Evolutionary conservation across 371 early-diverging fungal genomes (phyloP).

Genomic region (Mucor mucedo): DNA sequence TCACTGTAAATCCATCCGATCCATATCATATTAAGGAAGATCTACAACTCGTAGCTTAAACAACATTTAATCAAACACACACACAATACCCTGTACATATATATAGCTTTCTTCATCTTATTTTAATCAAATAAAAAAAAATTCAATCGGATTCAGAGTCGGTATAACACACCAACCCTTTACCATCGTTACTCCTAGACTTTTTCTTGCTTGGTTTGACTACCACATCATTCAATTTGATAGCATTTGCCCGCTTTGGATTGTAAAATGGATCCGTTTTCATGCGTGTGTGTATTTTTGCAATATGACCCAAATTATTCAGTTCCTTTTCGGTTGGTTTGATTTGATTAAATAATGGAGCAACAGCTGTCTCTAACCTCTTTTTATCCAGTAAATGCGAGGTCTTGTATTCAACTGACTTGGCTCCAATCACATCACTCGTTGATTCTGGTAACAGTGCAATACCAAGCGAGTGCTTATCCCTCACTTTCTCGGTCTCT

Average conservation of each 20-base stretch:
- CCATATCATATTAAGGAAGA: constrained; percentile 40
- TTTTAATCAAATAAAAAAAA: neutral
- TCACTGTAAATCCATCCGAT: constrained; percentile 33
- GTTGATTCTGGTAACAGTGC: constrained; percentile 59
- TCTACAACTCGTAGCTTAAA: constrained; percentile 18
- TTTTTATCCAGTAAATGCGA: constrained; percentile 38
- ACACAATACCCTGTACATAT: constrained; percentile 6
- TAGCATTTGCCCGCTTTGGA: neutral
- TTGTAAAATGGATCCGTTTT: constrained; percentile 61
- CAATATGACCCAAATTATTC: constrained; percentile 30
- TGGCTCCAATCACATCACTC: constrained; percentile 47
- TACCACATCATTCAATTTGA: constrained; percentile 9
- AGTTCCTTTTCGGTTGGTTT: neutral
- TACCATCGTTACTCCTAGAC: neutral
- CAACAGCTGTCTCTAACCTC: constrained; percentile 37
- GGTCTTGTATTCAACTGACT: constrained; percentile 41
- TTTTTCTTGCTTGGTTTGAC: constrained; percentile 8
- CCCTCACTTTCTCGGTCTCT: constrained; percentile 56
- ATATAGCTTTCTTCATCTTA: neutral
- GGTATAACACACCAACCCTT: constrained; percentile 18
- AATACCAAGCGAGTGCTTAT: constrained; percentile 63
- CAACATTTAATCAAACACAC: neutral
- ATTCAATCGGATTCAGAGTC: constrained; percentile 24
- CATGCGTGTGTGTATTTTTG: constrained; percentile 40
- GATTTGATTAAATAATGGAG: constrained; percentile 42